Percentiles rank a stretch among this genome's conserved stretches.
Evolutionary conservation across 2,329 filamentous ascomycete genomes (phyloP).

Genomic region (Dothistroma septosporum): DNA sequence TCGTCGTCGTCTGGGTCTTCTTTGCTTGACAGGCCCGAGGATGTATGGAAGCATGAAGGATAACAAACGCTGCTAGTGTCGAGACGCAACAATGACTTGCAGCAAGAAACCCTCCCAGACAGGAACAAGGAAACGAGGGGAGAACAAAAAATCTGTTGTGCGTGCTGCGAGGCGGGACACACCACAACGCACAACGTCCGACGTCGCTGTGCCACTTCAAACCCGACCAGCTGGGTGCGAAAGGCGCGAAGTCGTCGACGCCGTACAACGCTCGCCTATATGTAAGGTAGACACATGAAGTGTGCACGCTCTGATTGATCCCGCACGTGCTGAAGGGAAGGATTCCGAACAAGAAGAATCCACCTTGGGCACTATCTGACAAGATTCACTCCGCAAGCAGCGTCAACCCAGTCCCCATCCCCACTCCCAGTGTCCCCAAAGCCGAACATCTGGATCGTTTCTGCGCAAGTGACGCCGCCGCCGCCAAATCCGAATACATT

Average conservation of each 20-base stretch:
- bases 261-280: slow-evolving; percentile 2
- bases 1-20: slow-evolving; percentile 1
- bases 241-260: neutral
- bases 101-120: neutral
- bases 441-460: neutral
- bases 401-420: neutral
- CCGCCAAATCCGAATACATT: neutral
- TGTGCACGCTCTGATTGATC: neutral
- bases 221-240: neutral
- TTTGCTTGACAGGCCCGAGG: neutral
- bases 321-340: neutral
- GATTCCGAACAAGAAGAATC: neutral
- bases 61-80: neutral
- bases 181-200: neutral
- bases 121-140: neutral
- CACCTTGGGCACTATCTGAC: neutral
- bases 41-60: slow-evolving; percentile 5
- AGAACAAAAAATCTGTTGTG: neutral
- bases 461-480: neutral
- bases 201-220: slow-evolving; percentile 1
- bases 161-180: neutral
- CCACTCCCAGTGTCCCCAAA: neutral
- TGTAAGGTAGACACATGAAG: neutral
- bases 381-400: neutral
- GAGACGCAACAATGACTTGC: slow-evolving; percentile 3